Conservation (phyloP, 2,329 filamentous ascomycete genomes). For the Nothopassalora personata region DNA sequence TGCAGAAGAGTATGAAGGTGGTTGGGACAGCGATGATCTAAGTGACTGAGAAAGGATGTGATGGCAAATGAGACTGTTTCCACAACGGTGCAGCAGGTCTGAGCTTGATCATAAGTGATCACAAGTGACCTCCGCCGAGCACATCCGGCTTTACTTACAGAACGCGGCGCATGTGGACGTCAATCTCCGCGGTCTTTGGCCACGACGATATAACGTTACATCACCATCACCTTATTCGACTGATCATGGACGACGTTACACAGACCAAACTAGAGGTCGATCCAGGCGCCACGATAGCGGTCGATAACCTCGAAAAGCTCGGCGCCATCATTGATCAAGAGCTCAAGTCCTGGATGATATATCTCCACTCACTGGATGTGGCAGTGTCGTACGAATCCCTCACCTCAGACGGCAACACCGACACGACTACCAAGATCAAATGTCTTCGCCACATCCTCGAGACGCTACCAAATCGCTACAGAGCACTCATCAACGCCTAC, state of each 20-base stretch:
- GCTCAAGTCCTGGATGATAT: conserved; percentile 2
- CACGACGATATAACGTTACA: background rate
- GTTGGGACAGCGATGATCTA: conserved; percentile 66
- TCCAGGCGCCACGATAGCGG: background rate
- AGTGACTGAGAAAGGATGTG: conserved; percentile 42
- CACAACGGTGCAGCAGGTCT: background rate
- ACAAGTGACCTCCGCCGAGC: background rate
- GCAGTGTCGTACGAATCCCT: background rate
- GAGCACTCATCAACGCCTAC: conserved; percentile 1
- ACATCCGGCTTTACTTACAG: background rate
- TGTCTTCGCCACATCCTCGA: background rate
- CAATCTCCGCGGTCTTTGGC: background rate
- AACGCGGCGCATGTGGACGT: background rate
- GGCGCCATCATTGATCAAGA: background rate
- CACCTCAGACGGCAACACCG: background rate
- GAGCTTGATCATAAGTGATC: background rate
- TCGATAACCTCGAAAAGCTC: background rate
- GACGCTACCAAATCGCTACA: conserved; percentile 1
- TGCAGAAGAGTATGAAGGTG: conserved; percentile 81
- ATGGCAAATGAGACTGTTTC: background rate
- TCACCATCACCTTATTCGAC: background rate
- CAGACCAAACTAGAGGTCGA: background rate
- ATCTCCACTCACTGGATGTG: background rate
- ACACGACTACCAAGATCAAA: background rate
- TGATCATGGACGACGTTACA: background rate